A percentile compares a stretch with the other conserved stretches of the same genome.
Conservation (phyloP, 129 eudicot species). For the Calendula officinalis region DNA sequence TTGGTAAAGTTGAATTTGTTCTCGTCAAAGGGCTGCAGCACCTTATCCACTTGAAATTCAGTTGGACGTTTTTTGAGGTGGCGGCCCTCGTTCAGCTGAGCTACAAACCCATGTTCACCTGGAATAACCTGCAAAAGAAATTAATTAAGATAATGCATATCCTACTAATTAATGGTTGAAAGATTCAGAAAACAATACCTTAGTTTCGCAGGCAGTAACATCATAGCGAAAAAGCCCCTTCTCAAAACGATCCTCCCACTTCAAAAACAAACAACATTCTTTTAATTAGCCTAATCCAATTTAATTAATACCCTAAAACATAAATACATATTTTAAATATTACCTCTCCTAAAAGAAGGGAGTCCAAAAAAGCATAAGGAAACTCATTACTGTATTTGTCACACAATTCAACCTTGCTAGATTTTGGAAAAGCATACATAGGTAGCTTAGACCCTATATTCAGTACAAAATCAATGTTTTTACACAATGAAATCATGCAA, state of each 20-base stretch:
- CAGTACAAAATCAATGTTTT: slow-evolving; percentile 5
- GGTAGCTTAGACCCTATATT: slow-evolving; percentile 71
- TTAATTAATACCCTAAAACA: not conserved
- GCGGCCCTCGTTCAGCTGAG: no score
- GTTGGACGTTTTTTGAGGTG: no score
- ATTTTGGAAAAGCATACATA: slow-evolving; percentile 78
- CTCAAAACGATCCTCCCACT: slow-evolving; percentile 86
- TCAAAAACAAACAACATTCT: not conserved
- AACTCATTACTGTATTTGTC: slow-evolving; percentile 41
- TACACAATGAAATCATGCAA: not conserved
- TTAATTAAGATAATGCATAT: no score
- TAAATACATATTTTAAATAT: not conserved
- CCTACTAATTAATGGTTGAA: not conserved
- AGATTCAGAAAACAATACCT: slow-evolving; percentile 27
- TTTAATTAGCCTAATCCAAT: not conserved
- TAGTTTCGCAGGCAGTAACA: slow-evolving; percentile 72
- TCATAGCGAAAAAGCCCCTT: no score
- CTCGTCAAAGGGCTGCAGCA: slow-evolving; percentile 67
- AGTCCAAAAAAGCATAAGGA: slow-evolving; percentile 74
- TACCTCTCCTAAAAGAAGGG: no score
- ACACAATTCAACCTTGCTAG: no score
- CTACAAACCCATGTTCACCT: slow-evolving; percentile 53
- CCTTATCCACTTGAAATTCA: slow-evolving; percentile 61
- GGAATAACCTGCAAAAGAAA: slow-evolving; percentile 40
- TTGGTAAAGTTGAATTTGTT: slow-evolving; percentile 66